phyloP scores from a whole-genome alignment of 495 filamentous ascomycete species.

The Chaetomium cochliodes region DNA sequence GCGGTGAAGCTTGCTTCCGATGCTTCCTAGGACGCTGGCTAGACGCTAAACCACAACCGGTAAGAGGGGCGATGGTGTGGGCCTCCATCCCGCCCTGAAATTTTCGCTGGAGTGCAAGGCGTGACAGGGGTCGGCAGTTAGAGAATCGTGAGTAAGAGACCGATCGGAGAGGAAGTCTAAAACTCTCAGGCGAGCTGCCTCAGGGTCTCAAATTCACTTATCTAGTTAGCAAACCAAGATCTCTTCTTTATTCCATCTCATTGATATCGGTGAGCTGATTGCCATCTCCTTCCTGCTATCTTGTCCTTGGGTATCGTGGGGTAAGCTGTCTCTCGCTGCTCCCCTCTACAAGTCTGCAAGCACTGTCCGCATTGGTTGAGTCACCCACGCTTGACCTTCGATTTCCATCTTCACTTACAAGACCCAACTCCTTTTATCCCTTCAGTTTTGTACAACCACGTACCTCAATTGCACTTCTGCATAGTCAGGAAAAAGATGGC shows the following conservation, averaged over 20 bases:
- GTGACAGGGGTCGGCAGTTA: conserved; percentile 5
- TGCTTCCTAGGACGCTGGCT: conserved; percentile 14
- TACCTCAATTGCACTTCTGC: neutral
- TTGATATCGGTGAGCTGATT: neutral
- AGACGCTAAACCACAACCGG: conserved; percentile 29
- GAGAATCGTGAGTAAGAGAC: conserved; percentile 17
- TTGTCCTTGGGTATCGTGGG: conserved; percentile 25
- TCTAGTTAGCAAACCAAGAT: neutral
- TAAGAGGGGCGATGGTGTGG: conserved; percentile 30
- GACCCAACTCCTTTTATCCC: neutral
- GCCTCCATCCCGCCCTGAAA: conserved; percentile 12
- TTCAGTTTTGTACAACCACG: neutral
- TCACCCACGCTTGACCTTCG: neutral
- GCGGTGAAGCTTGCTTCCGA: conserved; percentile 32
- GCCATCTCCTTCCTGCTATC: neutral
- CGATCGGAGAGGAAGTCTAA: conserved; percentile 20
- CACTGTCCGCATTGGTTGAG: neutral
- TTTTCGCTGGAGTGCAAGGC: conserved; percentile 14
- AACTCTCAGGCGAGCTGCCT: conserved; percentile 24
- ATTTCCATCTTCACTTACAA: neutral
- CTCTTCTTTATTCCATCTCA: neutral
- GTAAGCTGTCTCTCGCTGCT: conserved; percentile 19
- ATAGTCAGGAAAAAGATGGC: neutral
- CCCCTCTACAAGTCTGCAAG: neutral
- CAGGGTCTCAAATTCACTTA: neutral